Evolutionary conservation across 1,139 yeast genomes (phyloP).

Genomic region (Suhomyces ambrosiae): DNA sequence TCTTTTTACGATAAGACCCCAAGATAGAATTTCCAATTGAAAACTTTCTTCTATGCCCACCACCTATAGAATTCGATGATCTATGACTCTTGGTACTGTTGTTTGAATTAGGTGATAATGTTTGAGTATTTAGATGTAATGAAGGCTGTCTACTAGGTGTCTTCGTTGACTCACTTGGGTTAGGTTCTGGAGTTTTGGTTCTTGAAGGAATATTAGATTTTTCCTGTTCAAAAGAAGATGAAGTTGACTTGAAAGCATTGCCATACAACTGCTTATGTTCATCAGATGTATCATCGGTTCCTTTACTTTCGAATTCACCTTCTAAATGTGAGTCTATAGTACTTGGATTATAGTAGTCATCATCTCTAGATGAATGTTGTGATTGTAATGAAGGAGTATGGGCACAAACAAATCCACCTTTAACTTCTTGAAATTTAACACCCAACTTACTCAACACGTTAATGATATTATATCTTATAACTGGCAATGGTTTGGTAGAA

Average conservation of each 20-base stretch:
- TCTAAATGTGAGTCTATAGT: slow-evolving; percentile 7
- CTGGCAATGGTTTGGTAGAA: slow-evolving; percentile 87
- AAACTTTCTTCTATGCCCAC: slow-evolving; percentile 60
- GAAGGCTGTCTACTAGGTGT: slow-evolving; percentile 47
- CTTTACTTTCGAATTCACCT: slow-evolving; percentile 14
- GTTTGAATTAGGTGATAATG: slow-evolving; percentile 31
- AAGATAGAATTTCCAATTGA: slow-evolving; percentile 60
- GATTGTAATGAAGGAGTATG: slow-evolving; percentile 56
- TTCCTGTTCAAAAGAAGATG: slow-evolving; percentile 32
- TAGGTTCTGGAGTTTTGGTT: slow-evolving; percentile 31
- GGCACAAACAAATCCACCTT: slow-evolving; percentile 90
- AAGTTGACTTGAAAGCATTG: slow-evolving; percentile 44
- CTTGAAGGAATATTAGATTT: slow-evolving; percentile 18
- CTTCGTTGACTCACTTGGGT: slow-evolving; percentile 19
- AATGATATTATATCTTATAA: slow-evolving; percentile 83
- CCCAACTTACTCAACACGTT: slow-evolving; percentile 75
- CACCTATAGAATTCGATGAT: slow-evolving; percentile 32
- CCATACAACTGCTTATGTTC: slow-evolving; percentile 47
- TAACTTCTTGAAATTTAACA: slow-evolving; percentile 84
- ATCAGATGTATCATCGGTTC: slow-evolving; percentile 27
- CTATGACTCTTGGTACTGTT: slow-evolving; percentile 27
- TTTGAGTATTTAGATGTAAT: slow-evolving; percentile 34
- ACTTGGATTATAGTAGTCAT: slow-evolving; percentile 6
- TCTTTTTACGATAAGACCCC: slow-evolving; percentile 47
- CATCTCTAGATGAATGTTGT: slow-evolving; percentile 3